These are phyloP conservation scores for Aspergillus sclerotiicarbonarius DNA, from an alignment of 495 filamentous ascomycete species.

Conservation along the genomic window DNA sequence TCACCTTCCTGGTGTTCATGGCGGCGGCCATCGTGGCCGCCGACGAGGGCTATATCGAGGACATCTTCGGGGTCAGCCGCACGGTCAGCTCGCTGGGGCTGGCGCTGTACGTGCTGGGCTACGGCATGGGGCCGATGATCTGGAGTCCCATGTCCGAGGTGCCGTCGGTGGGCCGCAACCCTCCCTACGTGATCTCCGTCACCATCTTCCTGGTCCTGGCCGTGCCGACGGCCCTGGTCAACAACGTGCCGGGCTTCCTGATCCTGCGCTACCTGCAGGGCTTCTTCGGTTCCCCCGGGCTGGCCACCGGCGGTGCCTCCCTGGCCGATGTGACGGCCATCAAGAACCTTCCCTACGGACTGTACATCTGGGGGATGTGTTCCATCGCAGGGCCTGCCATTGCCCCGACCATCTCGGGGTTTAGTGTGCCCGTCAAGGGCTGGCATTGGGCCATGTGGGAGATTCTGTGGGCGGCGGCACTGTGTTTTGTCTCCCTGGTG, in stretches of 20 bases:
- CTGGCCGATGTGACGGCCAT: conserved; percentile 49
- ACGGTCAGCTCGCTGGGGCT: conserved; percentile 46
- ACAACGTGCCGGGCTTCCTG: conserved; percentile 39
- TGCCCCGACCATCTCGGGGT: conserved; percentile 31
- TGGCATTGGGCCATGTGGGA: conserved; percentile 50
- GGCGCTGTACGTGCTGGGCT: conserved; percentile 54
- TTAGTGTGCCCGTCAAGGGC: conserved; percentile 23
- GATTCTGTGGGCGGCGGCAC: conserved; percentile 28
- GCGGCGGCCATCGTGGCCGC: conserved; percentile 33
- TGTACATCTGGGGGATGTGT: conserved; percentile 31
- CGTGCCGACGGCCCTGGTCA: conserved; percentile 26
- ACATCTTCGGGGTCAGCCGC: conserved; percentile 39
- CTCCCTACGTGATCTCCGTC: conserved; percentile 43
- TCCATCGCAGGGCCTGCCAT: conserved; percentile 40
- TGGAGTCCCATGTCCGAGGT: conserved; percentile 47
- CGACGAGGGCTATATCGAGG: conserved; percentile 30
- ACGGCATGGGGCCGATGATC: conserved; percentile 42
- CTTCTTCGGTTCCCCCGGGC: conserved; percentile 47
- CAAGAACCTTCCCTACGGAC: conserved; percentile 30
- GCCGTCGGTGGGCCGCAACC: conserved; percentile 44
- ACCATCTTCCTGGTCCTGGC: conserved; percentile 43
- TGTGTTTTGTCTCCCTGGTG: conserved; percentile 28
- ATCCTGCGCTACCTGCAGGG: conserved; percentile 48
- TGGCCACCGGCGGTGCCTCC: conserved; percentile 52
- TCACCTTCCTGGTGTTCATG: conserved; percentile 38